Evolutionary conservation across 1,139 yeast species (phyloP).

Genomic region (Saccharomyces hybrid): DNA sequence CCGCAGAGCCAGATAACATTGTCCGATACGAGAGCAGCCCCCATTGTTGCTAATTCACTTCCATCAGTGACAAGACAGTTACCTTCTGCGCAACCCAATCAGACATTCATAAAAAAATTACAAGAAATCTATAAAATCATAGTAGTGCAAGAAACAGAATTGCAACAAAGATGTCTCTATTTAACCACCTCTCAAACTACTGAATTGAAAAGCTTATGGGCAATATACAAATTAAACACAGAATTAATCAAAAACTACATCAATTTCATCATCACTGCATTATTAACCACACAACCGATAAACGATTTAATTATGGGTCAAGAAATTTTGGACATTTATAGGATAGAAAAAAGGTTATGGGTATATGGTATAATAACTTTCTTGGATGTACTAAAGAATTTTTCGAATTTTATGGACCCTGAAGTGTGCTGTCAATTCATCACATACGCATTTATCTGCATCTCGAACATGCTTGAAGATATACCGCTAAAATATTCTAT

Average conservation of each 20-base stretch:
- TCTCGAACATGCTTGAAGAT: conserved; percentile 34
- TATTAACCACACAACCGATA: conserved; percentile 58
- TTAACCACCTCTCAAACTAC: conserved; percentile 40
- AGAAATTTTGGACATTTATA: conserved; percentile 64
- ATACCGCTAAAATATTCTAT: conserved; percentile 38
- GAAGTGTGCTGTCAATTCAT: conserved; percentile 34
- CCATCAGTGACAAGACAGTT: not conserved
- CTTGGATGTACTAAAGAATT: conserved; percentile 69
- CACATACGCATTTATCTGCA: no score
- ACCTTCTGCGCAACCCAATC: conserved; percentile 47
- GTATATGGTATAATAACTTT: conserved; percentile 77
- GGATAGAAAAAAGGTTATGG: conserved; percentile 74
- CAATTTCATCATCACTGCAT: conserved; percentile 61
- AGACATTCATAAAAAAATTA: conserved; percentile 57
- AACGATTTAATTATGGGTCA: conserved; percentile 41
- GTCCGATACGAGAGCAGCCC: no score
- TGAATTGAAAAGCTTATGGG: conserved; percentile 57
- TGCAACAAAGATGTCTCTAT: conserved; percentile 56
- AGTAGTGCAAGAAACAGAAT: conserved; percentile 57
- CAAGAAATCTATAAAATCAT: conserved; percentile 68
- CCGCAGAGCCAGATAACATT: no score
- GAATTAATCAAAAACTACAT: conserved; percentile 61
- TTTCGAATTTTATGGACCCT: conserved; percentile 43
- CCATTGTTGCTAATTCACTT: conserved; percentile 33
- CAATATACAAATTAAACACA: conserved; percentile 58